Evolutionary conservation across 768 basidiomycete genomes (phyloP), one percentile per base, ranked within the genome.

Genomic region (Lactarius sanguifluus): DNA sequence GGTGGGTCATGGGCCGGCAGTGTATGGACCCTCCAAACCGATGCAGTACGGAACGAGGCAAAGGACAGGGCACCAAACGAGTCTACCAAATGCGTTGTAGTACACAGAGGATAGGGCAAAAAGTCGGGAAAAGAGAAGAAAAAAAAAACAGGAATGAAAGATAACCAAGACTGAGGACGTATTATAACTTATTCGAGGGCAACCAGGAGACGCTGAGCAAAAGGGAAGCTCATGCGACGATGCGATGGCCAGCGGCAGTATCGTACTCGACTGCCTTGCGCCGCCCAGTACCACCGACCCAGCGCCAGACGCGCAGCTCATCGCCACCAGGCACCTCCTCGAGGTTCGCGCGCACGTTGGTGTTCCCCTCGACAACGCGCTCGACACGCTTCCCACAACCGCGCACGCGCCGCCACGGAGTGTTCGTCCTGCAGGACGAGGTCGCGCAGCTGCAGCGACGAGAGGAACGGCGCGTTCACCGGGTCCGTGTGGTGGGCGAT

Each of bases 251-350:
- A 2, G 57, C 74, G 20, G 71, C 70, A 36, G n/a, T 28, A 36
- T 67, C 66, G 36, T 65, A 68, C 5, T 66, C 64, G 43, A 67
- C 66, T 12, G 59, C 64, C 55, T 63, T 66, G 57, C 64, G 64
- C 20, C 62, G 64, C 36, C 68, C 70, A 9, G 68, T 57, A 63
- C 77, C 77, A n/a, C 94, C 94, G 36, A 93, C 85, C 94, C 94
- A 96, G 64, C 89, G 80, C 94, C 94, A 96, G 64, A 94, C 94
- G 70, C 92, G 85, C 77, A 88, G 82, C 78, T 94, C 92, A 76
- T 96, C 93, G 13, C 94, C 94, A 70, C 89, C 89, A 67, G 81
- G 82, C 57, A 91, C 84, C 76, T 96, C 94, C 76, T 91, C 91
- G 61, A 93, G 79, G 74, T 90, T 91, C 36, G 86, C 87, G 68